phyloP scores from a whole-genome alignment of 2,329 filamentous ascomycete species.

The Pseudogymnoascus sp. region DNA sequence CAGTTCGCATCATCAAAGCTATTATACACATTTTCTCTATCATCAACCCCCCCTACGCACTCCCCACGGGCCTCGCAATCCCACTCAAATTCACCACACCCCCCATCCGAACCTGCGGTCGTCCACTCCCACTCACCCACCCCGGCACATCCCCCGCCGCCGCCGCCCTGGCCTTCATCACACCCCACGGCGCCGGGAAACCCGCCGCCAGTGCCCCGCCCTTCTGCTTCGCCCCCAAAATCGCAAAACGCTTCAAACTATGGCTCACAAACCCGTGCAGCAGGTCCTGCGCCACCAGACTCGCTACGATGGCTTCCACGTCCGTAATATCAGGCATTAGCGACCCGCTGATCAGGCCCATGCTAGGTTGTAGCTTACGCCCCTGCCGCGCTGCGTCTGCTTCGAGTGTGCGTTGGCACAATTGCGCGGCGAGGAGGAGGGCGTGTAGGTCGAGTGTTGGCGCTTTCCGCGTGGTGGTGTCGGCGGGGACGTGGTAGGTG shows the following conservation, averaged over 20 bases:
- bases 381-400: conserved; percentile 25
- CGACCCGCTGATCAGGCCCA: conserved; percentile 58
- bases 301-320: conserved; percentile 69
- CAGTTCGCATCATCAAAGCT: not conserved
- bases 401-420: conserved; percentile 56
- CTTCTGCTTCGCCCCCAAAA: conserved; percentile 65
- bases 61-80: conserved; percentile 41
- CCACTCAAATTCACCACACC: conserved; percentile 50
- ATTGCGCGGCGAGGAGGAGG: conserved; percentile 54
- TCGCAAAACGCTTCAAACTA: conserved; percentile 66
- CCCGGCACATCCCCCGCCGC: conserved; percentile 57
- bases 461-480: conserved; percentile 49
- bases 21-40: not conserved
- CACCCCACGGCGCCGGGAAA: conserved; percentile 67
- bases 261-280: conserved; percentile 80
- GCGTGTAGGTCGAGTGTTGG: conserved; percentile 68
- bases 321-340: conserved; percentile 50
- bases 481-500: conserved; percentile 61
- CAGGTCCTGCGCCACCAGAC: conserved; percentile 70
- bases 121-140: conserved; percentile 49
- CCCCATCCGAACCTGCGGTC: conserved; percentile 31
- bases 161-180: conserved; percentile 52
- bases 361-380: conserved; percentile 44
- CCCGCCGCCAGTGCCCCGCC: conserved; percentile 58
- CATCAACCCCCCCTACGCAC: not conserved